Evolutionary conservation across 208 protist species (phyloP).

Genomic region (Leishmania amazonensis): DNA sequence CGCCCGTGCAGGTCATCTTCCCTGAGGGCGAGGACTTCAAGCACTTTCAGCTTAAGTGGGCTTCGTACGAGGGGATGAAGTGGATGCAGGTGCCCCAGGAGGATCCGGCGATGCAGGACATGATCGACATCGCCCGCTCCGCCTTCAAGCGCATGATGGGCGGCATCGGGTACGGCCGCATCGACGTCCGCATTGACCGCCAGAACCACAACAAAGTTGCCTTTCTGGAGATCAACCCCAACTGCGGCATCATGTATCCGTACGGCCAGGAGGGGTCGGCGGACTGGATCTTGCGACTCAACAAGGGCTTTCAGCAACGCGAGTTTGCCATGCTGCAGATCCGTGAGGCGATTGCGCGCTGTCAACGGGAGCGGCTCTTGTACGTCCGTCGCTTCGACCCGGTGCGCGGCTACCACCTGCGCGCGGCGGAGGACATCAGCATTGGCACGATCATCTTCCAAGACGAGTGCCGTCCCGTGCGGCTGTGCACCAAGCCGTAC

Average conservation of each 20-base stretch:
- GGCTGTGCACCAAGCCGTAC: conserved; percentile 84
- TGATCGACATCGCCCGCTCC: conserved; percentile 69
- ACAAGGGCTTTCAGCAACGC: conserved; percentile 66
- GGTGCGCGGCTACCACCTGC: conserved; percentile 70
- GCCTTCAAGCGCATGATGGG: conserved; percentile 92
- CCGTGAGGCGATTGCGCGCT: conserved; percentile 54
- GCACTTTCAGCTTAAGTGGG: conserved; percentile 92
- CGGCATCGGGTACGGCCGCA: conserved; percentile 85
- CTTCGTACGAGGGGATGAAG: conserved; percentile 88
- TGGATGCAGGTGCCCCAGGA: conserved; percentile 62
- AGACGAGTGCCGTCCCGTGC: conserved; percentile 64
- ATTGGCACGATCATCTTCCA: conserved; percentile 60
- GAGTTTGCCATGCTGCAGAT: conserved; percentile 87
- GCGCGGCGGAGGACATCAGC: conserved; percentile 58
- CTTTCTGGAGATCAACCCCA: conserved; percentile 93
- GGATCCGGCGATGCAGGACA: conserved; percentile 68
- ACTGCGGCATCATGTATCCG: conserved; percentile 93
- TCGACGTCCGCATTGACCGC: conserved; percentile 87
- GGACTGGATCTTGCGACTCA: conserved; percentile 86
- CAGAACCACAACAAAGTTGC: conserved; percentile 46
- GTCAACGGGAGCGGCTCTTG: conserved; percentile 35
- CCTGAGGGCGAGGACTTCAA: conserved; percentile 90
- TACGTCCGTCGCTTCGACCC: conserved; percentile 62
- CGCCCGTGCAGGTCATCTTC: conserved; percentile 79
- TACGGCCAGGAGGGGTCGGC: conserved; percentile 83